Percentiles rank a stretch among this genome's conserved stretches.
phyloP scores from a whole-genome alignment of 768 basidiomycete species.

The Hericium erinaceus region DNA sequence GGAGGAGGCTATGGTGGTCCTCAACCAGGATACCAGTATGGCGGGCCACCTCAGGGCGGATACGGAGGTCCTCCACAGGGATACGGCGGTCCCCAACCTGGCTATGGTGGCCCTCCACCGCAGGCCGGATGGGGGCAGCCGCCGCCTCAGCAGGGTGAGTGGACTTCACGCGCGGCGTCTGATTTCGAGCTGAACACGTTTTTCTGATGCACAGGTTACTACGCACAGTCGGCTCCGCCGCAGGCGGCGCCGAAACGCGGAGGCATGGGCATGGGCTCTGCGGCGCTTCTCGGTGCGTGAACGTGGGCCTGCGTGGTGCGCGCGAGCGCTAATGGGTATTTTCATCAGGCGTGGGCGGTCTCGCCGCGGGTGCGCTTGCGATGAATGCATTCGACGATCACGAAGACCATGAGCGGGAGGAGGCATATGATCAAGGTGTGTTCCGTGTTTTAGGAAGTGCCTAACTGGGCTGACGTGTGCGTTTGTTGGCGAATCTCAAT shows the following conservation, averaged over 20 bases:
- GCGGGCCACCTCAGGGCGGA: slow-evolving; percentile 8
- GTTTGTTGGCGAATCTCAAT: too few relatives aligned
- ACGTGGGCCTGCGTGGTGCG: not conserved
- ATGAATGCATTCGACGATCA: slow-evolving; percentile 40
- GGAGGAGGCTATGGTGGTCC: slow-evolving; percentile 17
- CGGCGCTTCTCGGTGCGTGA: slow-evolving; percentile 3
- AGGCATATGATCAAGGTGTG: slow-evolving; percentile 29
- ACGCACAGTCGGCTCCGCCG: not conserved
- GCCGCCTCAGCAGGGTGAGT: slow-evolving; percentile 9
- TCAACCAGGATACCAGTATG: slow-evolving; percentile 8
- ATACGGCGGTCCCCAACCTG: slow-evolving; percentile 3
- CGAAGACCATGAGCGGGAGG: slow-evolving; percentile 23
- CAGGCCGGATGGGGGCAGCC: slow-evolving; percentile 11
- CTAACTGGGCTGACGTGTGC: too few relatives aligned
- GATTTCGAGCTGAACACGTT: not conserved
- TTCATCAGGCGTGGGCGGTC: slow-evolving; percentile 44
- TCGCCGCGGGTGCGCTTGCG: slow-evolving; percentile 55
- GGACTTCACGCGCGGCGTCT: not conserved
- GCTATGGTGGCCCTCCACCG: slow-evolving; percentile 16
- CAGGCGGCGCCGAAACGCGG: not conserved
- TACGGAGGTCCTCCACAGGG: slow-evolving; percentile 3
- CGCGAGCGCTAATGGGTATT: not conserved
- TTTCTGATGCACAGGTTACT: not conserved
- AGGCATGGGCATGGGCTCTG: slow-evolving; percentile 4
- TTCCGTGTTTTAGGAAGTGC: not conserved